Conservation (phyloP, 306 rosid genomes). For the Delonix regia region DNA sequence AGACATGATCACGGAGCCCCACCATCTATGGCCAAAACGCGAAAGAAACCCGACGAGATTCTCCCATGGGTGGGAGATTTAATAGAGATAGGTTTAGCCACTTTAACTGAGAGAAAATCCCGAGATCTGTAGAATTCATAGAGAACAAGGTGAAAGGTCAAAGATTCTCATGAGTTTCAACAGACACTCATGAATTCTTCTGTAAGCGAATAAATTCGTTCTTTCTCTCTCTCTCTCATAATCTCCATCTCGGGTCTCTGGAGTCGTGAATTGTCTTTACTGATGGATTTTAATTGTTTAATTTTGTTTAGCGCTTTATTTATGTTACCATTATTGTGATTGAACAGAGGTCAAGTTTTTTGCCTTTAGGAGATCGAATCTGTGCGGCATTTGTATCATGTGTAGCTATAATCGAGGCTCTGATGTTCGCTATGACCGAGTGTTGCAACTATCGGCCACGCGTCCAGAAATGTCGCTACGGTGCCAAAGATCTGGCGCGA, state of each 20-base stretch:
- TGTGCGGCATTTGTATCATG: constrained; percentile 57
- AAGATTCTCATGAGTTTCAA: background rate
- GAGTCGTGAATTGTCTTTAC: background rate
- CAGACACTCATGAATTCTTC: constrained; percentile 35
- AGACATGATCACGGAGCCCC: background rate
- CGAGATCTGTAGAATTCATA: background rate
- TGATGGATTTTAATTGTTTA: background rate
- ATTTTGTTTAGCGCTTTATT: background rate
- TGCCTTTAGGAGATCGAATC: constrained; percentile 48
- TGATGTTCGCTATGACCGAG: constrained; percentile 46
- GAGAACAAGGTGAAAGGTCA: background rate
- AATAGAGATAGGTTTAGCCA: background rate
- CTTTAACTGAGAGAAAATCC: background rate
- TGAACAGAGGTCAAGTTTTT: constrained; percentile 53
- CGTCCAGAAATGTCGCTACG: constrained; percentile 18
- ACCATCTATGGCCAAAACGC: background rate
- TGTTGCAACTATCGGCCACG: constrained; percentile 49
- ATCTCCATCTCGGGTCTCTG: background rate
- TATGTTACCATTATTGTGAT: background rate
- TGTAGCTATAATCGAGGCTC: constrained; percentile 46
- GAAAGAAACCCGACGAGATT: background rate
- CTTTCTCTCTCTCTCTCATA: background rate
- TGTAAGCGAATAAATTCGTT: background rate
- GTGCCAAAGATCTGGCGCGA: constrained; percentile 32
- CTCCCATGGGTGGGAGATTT: background rate